phyloP scores from a whole-genome alignment of 176 grass and related monocot genomes.

The Aegilops tauschii region DNA sequence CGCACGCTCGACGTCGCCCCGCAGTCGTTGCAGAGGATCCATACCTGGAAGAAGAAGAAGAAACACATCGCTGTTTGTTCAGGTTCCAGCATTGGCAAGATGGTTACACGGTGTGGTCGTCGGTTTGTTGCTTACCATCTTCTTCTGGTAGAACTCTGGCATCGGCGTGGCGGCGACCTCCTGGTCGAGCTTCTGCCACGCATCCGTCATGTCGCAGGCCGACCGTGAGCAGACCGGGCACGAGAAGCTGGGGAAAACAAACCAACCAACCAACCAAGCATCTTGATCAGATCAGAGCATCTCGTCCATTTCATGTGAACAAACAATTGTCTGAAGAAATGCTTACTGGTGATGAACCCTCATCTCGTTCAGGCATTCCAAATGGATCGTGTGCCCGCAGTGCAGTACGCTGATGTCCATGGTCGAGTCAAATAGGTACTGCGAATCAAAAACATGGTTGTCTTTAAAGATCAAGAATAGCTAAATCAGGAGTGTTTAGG shows the following conservation, averaged over 20 bases:
- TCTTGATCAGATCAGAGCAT: conserved; percentile 1
- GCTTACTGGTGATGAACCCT: conserved; percentile 71
- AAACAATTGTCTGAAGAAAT: background rate
- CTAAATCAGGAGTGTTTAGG: background rate
- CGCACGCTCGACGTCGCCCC: conserved; percentile 54
- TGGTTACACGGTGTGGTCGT: background rate
- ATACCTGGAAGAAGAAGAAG: conserved; percentile 44
- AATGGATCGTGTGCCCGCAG: conserved; percentile 84
- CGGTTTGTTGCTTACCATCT: conserved; percentile 54
- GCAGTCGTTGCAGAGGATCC: conserved; percentile 91
- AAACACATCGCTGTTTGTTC: background rate
- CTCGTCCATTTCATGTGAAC: background rate
- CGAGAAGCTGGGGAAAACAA: conserved; percentile 52
- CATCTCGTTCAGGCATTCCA: conserved; percentile 79
- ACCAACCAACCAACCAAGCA: background rate
- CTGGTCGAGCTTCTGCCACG: conserved; percentile 70
- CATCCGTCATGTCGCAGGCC: conserved; percentile 63
- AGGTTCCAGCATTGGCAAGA: background rate
- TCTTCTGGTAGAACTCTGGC: conserved; percentile 70
- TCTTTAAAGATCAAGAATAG: background rate
- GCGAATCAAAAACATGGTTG: background rate
- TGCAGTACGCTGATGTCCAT: conserved; percentile 70
- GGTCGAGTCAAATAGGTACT: conserved; percentile 88
- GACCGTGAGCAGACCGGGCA: conserved; percentile 82
- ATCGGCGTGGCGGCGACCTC: conserved; percentile 78